Base-by-base conservation (phyloP, 2,329 filamentous ascomycete species). In the Drechslerella coelobrocha region DNA sequence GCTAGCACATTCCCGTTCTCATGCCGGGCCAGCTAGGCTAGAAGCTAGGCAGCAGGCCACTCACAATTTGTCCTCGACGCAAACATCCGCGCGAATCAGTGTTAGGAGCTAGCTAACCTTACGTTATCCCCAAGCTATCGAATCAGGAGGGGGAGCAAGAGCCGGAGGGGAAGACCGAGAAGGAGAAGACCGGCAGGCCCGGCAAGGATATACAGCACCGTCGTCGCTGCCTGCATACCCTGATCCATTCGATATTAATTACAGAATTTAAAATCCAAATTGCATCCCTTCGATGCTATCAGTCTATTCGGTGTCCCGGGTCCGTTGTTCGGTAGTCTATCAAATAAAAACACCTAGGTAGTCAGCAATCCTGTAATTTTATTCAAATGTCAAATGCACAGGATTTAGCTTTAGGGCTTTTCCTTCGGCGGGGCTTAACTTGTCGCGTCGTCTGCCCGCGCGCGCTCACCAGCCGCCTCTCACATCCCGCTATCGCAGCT, bases 41-140 rank as follows among this genome's bases (percentile, higher is more conserved):
- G 37, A 12, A 41, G 19, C 17, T 45, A 45, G 41, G 41, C 41
- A 45, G 19, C 41, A 19, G 21, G 17, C 17, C 41, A 45, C 41
- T 19, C 8, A 41, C 5, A 9, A 14, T 41, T 19, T 19, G 8
- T 21, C 14, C 41, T 45, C 14, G 41, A 45, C 41, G 41, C 41
- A 45, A 45, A 45, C 41, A 45, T 45, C 41, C 41, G 41, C 41
- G 41, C 8, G 41, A 45, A 45, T 21, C 41, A 45, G n/a, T 17
- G 4, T 14, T 39, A 39, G 17, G 17, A 39, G 34, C 34, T 19
- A 23, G 41, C 19, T 12, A 31, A 31, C 29, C 6, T 12, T 31
- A 31, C 29, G n/a, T n/a, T n/a, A n/a, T n/a, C n/a, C n/a, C n/a
- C n/a, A 31, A 12, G 29, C 29, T 31, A 12, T 31, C 29, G 29